phyloP scores from a whole-genome alignment of 345 rosid species.

The Cardamine resedifolia region DNA sequence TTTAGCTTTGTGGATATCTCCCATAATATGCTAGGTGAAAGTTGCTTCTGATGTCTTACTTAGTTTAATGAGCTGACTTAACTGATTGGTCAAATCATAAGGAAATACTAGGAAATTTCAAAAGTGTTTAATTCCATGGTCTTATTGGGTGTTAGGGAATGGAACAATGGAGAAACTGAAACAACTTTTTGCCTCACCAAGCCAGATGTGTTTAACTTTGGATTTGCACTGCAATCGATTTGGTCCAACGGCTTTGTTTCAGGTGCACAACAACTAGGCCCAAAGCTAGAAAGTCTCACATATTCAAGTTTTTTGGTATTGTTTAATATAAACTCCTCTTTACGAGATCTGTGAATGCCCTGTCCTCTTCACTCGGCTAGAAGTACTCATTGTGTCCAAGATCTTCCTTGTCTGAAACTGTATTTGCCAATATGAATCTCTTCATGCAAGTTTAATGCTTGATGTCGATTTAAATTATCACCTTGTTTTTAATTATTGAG shows the following conservation, averaged over 20 bases:
- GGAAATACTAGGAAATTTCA: not conserved
- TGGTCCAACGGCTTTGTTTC: conserved; percentile 92
- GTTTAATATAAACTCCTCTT: conserved; percentile 17
- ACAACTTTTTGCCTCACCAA: conserved; percentile 61
- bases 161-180: conserved; percentile 93
- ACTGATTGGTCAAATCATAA: conserved; percentile 9
- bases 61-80: not conserved
- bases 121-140: conserved; percentile 13
- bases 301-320: conserved; percentile 20
- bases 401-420: not conserved
- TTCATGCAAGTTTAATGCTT: not conserved
- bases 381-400: too few species aligned
- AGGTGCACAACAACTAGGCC: conserved; percentile 50
- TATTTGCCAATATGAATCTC: not conserved
- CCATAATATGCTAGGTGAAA: conserved; percentile 84
- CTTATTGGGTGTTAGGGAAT: conserved; percentile 63
- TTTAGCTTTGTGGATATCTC: conserved; percentile 55
- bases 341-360: conserved; percentile 92
- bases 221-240: conserved; percentile 96
- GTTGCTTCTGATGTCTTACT: conserved; percentile 14
- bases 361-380: conserved; percentile 46
- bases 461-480: not conserved
- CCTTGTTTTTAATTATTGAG: not conserved
- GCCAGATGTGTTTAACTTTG: conserved; percentile 75
- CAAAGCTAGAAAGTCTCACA: conserved; percentile 25